phyloP scores from a whole-genome alignment of 768 basidiomycete genomes.

The Kwoniella bestiolae region DNA sequence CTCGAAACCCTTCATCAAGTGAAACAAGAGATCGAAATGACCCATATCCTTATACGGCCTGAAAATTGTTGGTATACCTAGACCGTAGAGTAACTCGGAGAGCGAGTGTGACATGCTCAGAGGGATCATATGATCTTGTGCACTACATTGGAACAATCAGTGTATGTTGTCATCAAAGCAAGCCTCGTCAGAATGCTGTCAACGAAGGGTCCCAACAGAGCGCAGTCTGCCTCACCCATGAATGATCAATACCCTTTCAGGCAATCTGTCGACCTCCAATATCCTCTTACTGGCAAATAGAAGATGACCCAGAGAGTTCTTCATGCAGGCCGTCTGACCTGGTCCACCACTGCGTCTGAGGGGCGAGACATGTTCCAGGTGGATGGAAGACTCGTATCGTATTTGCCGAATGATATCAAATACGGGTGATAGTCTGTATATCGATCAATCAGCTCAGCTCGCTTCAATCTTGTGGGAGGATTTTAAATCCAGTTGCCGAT shows the following conservation, averaged over 20 bases:
- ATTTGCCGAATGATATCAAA: conserved; percentile 43
- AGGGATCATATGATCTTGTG: conserved; percentile 20
- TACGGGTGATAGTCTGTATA: conserved; percentile 33
- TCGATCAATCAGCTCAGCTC: too few species aligned
- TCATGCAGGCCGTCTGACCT: conserved; percentile 30
- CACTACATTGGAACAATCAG: too few species aligned
- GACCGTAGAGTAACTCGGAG: conserved; percentile 28
- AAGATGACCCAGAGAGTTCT: conserved; percentile 25
- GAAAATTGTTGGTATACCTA: conserved; percentile 24
- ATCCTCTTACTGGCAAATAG: conserved; percentile 32
- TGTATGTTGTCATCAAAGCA: too few species aligned
- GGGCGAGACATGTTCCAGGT: conserved; percentile 38
- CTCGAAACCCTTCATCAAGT: conserved; percentile 28
- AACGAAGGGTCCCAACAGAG: too few species aligned
- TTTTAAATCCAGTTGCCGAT: too few species aligned
- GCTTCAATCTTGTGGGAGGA: too few species aligned
- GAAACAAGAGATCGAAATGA: conserved; percentile 20
- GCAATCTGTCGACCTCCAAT: conserved; percentile 11
- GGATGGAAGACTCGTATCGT: conserved; percentile 28
- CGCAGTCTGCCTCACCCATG: conserved; percentile 29
- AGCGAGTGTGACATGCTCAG: conserved; percentile 26
- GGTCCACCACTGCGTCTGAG: conserved; percentile 33
- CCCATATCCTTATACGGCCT: conserved; percentile 25
- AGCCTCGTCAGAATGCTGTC: too few species aligned
- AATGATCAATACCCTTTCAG: conserved; percentile 22